phyloP scores from a whole-genome alignment of 208 protist species.

The Sergeia podlipaevii region DNA sequence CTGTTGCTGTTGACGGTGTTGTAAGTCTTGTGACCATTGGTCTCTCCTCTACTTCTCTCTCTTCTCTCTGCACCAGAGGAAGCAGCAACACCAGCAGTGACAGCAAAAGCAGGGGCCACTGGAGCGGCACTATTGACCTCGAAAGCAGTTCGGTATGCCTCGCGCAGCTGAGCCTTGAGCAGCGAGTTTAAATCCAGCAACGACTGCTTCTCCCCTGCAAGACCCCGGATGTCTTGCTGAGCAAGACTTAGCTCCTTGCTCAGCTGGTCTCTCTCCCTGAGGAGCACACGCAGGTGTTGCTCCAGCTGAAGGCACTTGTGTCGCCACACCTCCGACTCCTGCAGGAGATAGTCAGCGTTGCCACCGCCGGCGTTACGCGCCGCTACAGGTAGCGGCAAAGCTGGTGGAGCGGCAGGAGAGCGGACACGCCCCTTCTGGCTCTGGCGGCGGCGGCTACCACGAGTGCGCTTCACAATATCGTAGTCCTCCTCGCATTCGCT shows the following conservation, averaged over 20 bases:
- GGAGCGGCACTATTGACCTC: background rate
- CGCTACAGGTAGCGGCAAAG: conserved; percentile 5
- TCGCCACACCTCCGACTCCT: conserved; percentile 77
- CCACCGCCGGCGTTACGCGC: background rate
- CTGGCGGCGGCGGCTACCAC: background rate
- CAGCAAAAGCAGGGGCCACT: background rate
- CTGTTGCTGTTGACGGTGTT: conserved; percentile 1
- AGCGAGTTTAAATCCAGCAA: conserved; percentile 82
- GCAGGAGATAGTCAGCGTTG: conserved; percentile 17
- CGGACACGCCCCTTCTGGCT: background rate
- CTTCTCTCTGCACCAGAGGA: conserved; percentile 4
- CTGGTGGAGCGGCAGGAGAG: background rate
- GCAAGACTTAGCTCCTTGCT: conserved; percentile 37
- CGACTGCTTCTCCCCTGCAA: conserved; percentile 68
- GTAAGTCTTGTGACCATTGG: background rate
- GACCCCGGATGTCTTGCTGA: conserved; percentile 36
- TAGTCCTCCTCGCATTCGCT: background rate
- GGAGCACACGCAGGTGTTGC: conserved; percentile 47
- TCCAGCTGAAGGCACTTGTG: conserved; percentile 73
- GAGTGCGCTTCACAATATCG: background rate
- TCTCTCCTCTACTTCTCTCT: background rate
- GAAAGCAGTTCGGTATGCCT: conserved; percentile 59
- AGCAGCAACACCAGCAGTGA: conserved; percentile 6
- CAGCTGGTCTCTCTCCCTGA: conserved; percentile 70
- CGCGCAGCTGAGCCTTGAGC: conserved; percentile 81